Conservation (phyloP, 495 filamentous ascomycete genomes). For the Xylaria scruposa region DNA sequence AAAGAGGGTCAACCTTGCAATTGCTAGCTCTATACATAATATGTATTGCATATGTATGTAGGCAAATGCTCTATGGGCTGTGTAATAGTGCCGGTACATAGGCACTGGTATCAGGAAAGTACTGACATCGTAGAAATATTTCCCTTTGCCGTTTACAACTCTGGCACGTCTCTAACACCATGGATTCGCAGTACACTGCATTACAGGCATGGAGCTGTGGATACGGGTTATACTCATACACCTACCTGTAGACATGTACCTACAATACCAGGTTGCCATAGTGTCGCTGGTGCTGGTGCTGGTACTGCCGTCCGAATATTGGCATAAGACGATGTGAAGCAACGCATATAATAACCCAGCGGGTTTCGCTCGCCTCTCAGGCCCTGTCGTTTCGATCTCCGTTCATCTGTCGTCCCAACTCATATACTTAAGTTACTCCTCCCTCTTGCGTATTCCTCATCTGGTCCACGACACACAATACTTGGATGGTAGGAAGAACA, state of each 20-base stretch:
- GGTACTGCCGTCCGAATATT: too few relatives aligned
- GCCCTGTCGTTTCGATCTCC: not conserved
- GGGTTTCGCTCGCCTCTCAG: not conserved
- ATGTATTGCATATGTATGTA: too few relatives aligned
- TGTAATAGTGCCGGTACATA: not conserved
- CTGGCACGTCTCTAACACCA: not conserved
- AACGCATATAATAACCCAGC: not conserved
- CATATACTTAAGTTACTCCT: constrained; percentile 1
- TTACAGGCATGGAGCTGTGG: not conserved
- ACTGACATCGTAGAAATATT: not conserved
- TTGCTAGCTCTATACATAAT: not conserved
- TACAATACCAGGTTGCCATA: not conserved
- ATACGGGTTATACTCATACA: not conserved
- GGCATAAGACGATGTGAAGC: not conserved
- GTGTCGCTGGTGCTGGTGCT: not conserved
- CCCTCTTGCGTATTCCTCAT: not conserved
- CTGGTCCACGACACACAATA: not conserved
- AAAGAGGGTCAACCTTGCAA: not conserved
- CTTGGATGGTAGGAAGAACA: not conserved
- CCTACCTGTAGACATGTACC: not conserved
- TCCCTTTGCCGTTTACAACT: not conserved
- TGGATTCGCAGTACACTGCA: not conserved
- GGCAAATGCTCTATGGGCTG: too few relatives aligned
- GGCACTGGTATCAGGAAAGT: not conserved
- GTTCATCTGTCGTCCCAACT: not conserved